Base-by-base conservation (phyloP, 306 rosid genomes). In the Vigna unguiculata region DNA sequence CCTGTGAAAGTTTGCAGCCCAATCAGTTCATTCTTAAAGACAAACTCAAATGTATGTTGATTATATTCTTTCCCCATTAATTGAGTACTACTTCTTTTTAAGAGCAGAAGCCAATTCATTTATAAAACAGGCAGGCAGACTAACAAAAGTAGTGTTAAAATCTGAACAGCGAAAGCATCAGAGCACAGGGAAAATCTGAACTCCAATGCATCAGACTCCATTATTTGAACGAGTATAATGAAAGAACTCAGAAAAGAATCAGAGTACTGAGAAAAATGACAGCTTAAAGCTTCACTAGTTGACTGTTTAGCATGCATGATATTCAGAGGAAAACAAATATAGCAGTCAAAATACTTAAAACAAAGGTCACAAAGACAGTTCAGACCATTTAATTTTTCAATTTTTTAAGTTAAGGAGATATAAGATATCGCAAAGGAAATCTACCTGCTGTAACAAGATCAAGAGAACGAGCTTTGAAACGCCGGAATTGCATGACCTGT, bases 401-500 rank as follows among this genome's bases (percentile, higher is more conserved):
- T 1, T 49, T n/a, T 41, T 40, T 0, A 49, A 59, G 46, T 40
- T 24, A 15, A 32, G 60, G 41, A 32, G 41, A 32, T 70, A 76
- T 69, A 46, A 60, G 47, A 40, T 40, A 43, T 0, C 19, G 28
- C 51, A 45, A 46, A 63, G 1, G 68, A 61, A 55, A 78, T 63
- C 0, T 83, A 94, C 98, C 98, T 70, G 93, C 51, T 2, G 71
- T 34, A 48, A 80, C 72, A 68, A 90, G 90, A 79, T 90, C 88
- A 74, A 90, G 91, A 38, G 82, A 75, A 0, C 96, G 93, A 54
- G 92, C 80, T 78, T 84, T 94, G 85, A 92, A 92, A 71, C 80
- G 97, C 15, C 47, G 66, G 89, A 94, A 94, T 64, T 94, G 98
- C 96, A 92, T 93, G 80, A 86, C 38, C 88, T 94, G 98, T 46